Base-by-base conservation (phyloP, 371 early-diverging fungal species). In the Aphelidium insulamus region DNA sequence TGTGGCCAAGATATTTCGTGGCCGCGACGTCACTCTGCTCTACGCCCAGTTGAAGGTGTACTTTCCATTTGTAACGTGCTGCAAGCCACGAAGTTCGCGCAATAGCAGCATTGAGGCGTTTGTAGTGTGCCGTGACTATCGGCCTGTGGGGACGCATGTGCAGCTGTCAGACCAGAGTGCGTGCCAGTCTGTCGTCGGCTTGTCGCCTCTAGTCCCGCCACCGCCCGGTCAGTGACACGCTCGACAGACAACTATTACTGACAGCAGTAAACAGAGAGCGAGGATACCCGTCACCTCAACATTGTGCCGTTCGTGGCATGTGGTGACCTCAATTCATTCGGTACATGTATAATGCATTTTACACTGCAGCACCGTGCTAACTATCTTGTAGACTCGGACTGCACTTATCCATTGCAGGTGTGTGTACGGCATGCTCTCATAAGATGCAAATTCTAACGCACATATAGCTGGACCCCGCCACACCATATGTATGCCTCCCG, bases 1-100 rank as follows among this genome's bases (percentile, higher is more conserved):
- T 70, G 78, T 90, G 15, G 88, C 88, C 24, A 95, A 97, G 51
- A 95, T 91, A 34, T 97, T 91, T 48, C 68, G 91, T 37, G 91
- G 92, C 26, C 73, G 77, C 43, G 91, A 91, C 43, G 75, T 86
- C 17, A 71, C 81, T 5, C 50, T 87, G 34, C 54, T 98, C 12
- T 75, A 82, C 42, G 66, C 76, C 14, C 95, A 95, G 42, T 72
- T 98, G 45, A 72, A 76, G 45, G 55, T 78, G 14, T 90, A 90
- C 46, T 98, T 94, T 57, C 59, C 67, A 11, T 52, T 53, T 0
- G 97, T 97, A 4, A 69, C 70, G 12, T 74, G 84, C 48, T 66
- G 77, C 40, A 98, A 98, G 48, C 99, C 99, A 9, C 62, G 85
- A 46, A 78, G 85, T 45, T 90, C 91, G 17, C 72, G 98, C 38